Conservation (phyloP, 768 basidiomycete species). For the Sarcodon sp. region DNA sequence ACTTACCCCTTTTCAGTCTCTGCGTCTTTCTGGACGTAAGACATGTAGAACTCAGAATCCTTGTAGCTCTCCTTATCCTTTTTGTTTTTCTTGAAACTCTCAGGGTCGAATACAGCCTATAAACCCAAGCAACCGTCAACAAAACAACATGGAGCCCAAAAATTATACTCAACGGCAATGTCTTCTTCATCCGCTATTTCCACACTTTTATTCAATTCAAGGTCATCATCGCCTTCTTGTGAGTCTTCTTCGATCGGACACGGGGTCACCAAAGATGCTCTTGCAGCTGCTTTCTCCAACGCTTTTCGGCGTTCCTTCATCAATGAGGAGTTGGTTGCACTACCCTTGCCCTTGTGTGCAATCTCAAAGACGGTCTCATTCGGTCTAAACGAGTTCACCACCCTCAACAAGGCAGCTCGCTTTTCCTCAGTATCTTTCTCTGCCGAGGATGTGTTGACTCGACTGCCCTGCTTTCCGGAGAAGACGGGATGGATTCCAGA, state of each 20-base stretch:
- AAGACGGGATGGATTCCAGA: constrained; percentile 62
- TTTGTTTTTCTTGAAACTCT: constrained; percentile 24
- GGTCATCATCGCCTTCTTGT: constrained; percentile 20
- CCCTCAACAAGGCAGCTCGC: constrained; percentile 52
- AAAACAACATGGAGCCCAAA: neutral
- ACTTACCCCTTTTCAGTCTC: constrained; percentile 81
- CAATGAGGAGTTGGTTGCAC: constrained; percentile 43
- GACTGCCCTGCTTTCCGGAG: constrained; percentile 25
- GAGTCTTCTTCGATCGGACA: constrained; percentile 20
- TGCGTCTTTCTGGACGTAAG: constrained; percentile 81
- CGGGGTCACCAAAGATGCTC: constrained; percentile 23
- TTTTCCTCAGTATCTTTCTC: constrained; percentile 28
- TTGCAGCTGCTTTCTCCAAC: constrained; percentile 47
- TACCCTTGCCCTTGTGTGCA: constrained; percentile 46
- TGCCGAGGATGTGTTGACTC: constrained; percentile 20
- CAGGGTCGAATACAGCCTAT: constrained; percentile 56
- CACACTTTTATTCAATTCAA: constrained; percentile 18
- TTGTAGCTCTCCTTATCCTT: constrained; percentile 36
- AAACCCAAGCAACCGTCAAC: neutral
- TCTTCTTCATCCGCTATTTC: constrained; percentile 76
- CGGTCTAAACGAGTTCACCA: constrained; percentile 77
- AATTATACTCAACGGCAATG: constrained; percentile 27
- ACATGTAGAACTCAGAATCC: constrained; percentile 86
- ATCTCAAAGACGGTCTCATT: constrained; percentile 88
- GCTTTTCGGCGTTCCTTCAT: constrained; percentile 87